These are phyloP conservation scores for Myrica gale DNA, from an alignment of 306 rosid genomes.

Conservation along the genomic window DNA sequence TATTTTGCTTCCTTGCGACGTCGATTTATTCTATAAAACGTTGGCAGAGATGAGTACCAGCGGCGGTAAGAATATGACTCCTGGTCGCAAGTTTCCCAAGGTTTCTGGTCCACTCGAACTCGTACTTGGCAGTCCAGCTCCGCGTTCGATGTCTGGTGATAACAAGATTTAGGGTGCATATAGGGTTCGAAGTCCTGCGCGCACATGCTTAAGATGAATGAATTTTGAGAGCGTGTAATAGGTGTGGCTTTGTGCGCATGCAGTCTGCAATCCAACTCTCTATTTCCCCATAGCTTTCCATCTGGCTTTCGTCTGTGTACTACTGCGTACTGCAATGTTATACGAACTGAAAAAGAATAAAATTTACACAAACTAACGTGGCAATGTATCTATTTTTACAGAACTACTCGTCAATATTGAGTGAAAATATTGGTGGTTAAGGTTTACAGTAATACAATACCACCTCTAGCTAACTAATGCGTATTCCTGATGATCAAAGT, in stretches of 20 bases:
- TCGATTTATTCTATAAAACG: slow-evolving; percentile 48
- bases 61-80: slow-evolving; percentile 5
- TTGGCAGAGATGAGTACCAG: slow-evolving; percentile 49
- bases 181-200: slow-evolving; percentile 32
- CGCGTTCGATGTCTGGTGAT: background rate
- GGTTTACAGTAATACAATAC: no score
- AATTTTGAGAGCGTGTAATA: background rate
- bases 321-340: no score
- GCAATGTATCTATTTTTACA: no score
- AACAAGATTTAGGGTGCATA: slow-evolving; percentile 4
- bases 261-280: background rate
- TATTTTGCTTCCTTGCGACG: slow-evolving; percentile 62
- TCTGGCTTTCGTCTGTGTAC: background rate
- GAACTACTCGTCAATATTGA: no score
- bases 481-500: no score
- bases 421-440: no score
- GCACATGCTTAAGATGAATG: slow-evolving; percentile 24
- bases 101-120: slow-evolving; percentile 19
- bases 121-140: slow-evolving; percentile 27
- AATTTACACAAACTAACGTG: no score
- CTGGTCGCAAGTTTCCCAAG: background rate
- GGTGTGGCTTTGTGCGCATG: background rate
- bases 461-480: no score
- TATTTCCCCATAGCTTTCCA: background rate
- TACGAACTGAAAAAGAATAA: no score